phyloP scores from a whole-genome alignment of 2,329 filamentous ascomycete genomes.

The Lecanicillium sp. region DNA sequence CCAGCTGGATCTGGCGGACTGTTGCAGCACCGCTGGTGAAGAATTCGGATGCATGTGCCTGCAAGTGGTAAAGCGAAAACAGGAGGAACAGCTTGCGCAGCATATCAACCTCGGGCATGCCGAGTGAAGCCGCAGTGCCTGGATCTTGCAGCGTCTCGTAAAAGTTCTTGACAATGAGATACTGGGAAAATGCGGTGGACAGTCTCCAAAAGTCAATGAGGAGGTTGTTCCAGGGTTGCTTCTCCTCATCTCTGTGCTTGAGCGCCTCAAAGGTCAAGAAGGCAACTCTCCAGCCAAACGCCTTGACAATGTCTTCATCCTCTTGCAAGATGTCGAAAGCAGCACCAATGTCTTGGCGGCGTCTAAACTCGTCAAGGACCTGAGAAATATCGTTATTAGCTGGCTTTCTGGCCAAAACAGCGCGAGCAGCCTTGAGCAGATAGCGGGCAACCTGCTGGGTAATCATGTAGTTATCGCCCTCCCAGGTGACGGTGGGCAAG shows the following conservation, averaged over 20 bases:
- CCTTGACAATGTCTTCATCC: slow-evolving; percentile 62
- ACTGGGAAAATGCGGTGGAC: slow-evolving; percentile 67
- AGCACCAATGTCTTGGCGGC: slow-evolving; percentile 59
- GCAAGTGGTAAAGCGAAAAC: slow-evolving; percentile 56
- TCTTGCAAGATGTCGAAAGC: slow-evolving; percentile 67
- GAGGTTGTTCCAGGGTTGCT: slow-evolving; percentile 69
- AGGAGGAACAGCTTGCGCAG: slow-evolving; percentile 75
- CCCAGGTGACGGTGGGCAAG: slow-evolving; percentile 61
- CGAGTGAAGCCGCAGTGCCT: slow-evolving; percentile 42
- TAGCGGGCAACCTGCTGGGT: slow-evolving; percentile 73
- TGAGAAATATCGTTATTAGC: slow-evolving; percentile 54
- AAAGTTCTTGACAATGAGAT: slow-evolving; percentile 72
- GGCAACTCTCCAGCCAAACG: slow-evolving; percentile 68
- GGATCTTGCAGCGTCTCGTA: slow-evolving; percentile 32
- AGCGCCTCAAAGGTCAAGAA: slow-evolving; percentile 69
- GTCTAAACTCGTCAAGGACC: slow-evolving; percentile 57
- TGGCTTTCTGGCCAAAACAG: slow-evolving; percentile 56
- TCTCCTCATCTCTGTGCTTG: slow-evolving; percentile 65
- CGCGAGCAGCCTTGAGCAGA: slow-evolving; percentile 65
- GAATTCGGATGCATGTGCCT: slow-evolving; percentile 63
- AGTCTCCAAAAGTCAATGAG: slow-evolving; percentile 73
- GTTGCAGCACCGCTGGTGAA: slow-evolving; percentile 62
- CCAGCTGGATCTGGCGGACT: slow-evolving; percentile 63
- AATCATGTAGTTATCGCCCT: slow-evolving; percentile 77
- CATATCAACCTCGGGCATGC: slow-evolving; percentile 32